phyloP scores from a whole-genome alignment of 1,284 basidiomycete species.

The Papiliotrema fonsecae region DNA sequence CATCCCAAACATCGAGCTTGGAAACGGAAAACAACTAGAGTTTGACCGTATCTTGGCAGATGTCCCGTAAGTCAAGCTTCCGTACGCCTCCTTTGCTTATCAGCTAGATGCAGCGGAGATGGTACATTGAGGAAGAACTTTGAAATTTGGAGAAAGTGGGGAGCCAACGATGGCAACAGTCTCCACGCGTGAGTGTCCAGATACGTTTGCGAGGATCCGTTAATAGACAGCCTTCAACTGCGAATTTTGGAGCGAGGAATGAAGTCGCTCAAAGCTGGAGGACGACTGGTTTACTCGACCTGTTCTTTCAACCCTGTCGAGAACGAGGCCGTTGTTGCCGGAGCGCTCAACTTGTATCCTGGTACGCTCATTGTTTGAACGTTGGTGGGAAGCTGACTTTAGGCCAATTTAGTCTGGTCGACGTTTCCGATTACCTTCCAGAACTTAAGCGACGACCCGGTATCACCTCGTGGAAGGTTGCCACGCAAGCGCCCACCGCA shows the following conservation, averaged over 20 bases:
- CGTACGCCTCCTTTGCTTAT: neutral
- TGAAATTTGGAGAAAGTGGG: slow-evolving; percentile 94
- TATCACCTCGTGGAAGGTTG: slow-evolving; percentile 67
- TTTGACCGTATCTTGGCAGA: slow-evolving; percentile 96
- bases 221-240: slow-evolving; percentile 65
- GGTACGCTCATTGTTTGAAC: slow-evolving; percentile 51
- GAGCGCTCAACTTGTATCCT: slow-evolving; percentile 66
- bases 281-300: slow-evolving; percentile 94
- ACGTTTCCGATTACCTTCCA: slow-evolving; percentile 68
- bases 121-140: slow-evolving; percentile 93
- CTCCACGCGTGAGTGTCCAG: slow-evolving; percentile 65
- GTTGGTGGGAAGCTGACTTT: neutral
- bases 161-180: slow-evolving; percentile 80
- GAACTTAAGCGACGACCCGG: slow-evolving; percentile 71
- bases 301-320: slow-evolving; percentile 97
- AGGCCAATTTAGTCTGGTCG: slow-evolving; percentile 72
- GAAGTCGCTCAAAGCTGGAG: slow-evolving; percentile 77
- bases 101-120: slow-evolving; percentile 70
- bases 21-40: slow-evolving; percentile 53
- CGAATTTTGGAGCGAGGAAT: slow-evolving; percentile 90
- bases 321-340: slow-evolving; percentile 93
- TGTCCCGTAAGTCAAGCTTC: slow-evolving; percentile 63
- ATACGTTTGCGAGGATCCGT: neutral
- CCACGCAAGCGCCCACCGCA: slow-evolving; percentile 25
- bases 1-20: slow-evolving; percentile 65